Evolutionary conservation across 208 protist species (phyloP).

Genomic region (Crithidia sp.): DNA sequence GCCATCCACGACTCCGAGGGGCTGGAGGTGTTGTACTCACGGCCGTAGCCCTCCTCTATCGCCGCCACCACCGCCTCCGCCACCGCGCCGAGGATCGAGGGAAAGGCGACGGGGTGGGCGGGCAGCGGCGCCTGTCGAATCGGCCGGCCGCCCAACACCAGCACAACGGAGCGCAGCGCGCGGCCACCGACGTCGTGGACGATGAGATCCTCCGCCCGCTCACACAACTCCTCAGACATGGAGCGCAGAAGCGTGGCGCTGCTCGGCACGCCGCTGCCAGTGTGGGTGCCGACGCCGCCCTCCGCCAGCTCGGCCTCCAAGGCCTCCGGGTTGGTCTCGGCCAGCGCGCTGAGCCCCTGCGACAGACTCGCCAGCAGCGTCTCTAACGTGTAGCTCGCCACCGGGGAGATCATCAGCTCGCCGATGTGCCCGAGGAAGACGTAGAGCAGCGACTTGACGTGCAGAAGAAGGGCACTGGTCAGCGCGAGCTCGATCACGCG

Average conservation of each 20-base stretch:
- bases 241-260: slow-evolving; percentile 70
- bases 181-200: slow-evolving; percentile 76
- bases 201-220: slow-evolving; percentile 70
- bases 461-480: slow-evolving; percentile 72
- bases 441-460: slow-evolving; percentile 86
- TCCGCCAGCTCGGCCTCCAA: slow-evolving; percentile 67
- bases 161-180: slow-evolving; percentile 77
- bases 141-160: slow-evolving; percentile 79
- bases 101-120: slow-evolving; percentile 49
- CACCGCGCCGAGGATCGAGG: slow-evolving; percentile 43
- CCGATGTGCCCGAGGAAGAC: slow-evolving; percentile 80
- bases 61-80: slow-evolving; percentile 50
- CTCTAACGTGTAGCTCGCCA: slow-evolving; percentile 87
- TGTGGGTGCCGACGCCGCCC: slow-evolving; percentile 71
- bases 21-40: slow-evolving; percentile 37
- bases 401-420: slow-evolving; percentile 75
- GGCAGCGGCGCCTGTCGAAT: slow-evolving; percentile 70
- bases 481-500: slow-evolving; percentile 86
- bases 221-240: slow-evolving; percentile 72
- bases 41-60: slow-evolving; percentile 61
- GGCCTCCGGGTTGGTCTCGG: slow-evolving; percentile 35
- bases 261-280: slow-evolving; percentile 83
- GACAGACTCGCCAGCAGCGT: slow-evolving; percentile 71
- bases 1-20: slow-evolving; percentile 73
- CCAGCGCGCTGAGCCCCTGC: slow-evolving; percentile 67